A percentile compares a stretch with the other conserved stretches of the same genome.
These are phyloP conservation scores for Pouteria glomerata DNA, from an alignment of 148 eudicot genomes.

Conservation along the genomic window DNA sequence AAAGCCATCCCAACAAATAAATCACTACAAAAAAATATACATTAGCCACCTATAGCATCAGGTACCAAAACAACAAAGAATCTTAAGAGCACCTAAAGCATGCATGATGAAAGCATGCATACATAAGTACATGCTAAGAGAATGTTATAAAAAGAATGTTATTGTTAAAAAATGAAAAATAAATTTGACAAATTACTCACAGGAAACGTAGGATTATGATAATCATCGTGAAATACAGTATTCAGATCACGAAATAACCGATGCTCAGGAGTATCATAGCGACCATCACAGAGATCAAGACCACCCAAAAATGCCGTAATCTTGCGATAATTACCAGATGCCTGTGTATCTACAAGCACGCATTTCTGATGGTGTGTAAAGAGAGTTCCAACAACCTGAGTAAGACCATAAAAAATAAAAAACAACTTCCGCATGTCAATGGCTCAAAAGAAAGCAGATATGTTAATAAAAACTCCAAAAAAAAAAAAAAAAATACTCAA, in stretches of 20 bases:
- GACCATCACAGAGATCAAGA: constrained; percentile 15
- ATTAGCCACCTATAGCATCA: background rate
- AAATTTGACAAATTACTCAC: constrained; percentile 47
- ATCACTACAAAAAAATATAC: background rate
- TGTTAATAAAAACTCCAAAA: background rate
- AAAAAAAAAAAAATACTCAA: background rate
- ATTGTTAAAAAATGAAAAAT: background rate
- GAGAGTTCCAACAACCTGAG: constrained; percentile 82
- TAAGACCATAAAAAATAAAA: constrained; percentile 6
- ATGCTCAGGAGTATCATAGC: constrained; percentile 97
- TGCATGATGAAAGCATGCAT: background rate
- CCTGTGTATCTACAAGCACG: constrained; percentile 96
- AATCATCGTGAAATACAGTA: constrained; percentile 69
- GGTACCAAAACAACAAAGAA: background rate
- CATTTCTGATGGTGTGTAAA: constrained; percentile 99
- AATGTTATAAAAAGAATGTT: background rate
- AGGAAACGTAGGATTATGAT: constrained; percentile 79
- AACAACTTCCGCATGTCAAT: constrained; percentile 10
- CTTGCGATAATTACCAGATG: constrained; percentile 73
- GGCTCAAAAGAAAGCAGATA: background rate
- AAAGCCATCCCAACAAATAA: background rate
- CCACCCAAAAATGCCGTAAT: constrained; percentile 93
- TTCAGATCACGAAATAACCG: constrained; percentile 81
- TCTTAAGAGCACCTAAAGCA: background rate
- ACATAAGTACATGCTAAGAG: background rate